Percentiles rank a stretch among this genome's conserved stretches.
Evolutionary conservation across 1,284 basidiomycete genomes (phyloP).

Genomic region (Trichosporon sp.): DNA sequence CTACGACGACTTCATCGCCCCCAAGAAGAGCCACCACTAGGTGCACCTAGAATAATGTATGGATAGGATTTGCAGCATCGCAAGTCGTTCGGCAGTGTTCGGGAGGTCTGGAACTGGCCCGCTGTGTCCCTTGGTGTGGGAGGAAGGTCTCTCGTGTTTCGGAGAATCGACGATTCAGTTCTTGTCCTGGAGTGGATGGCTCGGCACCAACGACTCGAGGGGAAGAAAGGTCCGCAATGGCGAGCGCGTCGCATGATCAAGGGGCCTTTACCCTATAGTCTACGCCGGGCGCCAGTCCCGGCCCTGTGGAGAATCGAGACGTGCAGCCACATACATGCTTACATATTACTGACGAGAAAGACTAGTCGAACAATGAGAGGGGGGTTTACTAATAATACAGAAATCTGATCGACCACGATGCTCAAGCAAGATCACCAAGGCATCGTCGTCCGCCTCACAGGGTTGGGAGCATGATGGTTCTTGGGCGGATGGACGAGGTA

Average conservation of each 20-base stretch:
- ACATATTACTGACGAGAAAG: not conserved
- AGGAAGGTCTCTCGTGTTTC: too few relatives aligned
- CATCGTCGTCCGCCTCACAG: slow-evolving; percentile 1
- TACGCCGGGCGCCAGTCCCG: too few relatives aligned
- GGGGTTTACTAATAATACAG: not conserved
- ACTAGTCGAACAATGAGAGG: not conserved
- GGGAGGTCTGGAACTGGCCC: too few relatives aligned
- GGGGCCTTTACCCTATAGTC: too few relatives aligned
- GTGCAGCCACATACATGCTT: slow-evolving; percentile 11
- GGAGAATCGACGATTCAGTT: too few relatives aligned
- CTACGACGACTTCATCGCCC: slow-evolving; percentile 65
- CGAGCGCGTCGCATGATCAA: too few relatives aligned
- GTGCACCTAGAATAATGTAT: slow-evolving; percentile 20
- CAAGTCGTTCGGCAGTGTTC: not conserved
- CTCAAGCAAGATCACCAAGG: not conserved
- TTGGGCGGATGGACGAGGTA: slow-evolving; percentile 28
- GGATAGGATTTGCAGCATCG: slow-evolving; percentile 22
- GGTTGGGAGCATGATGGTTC: not conserved
- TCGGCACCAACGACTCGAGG: too few relatives aligned
- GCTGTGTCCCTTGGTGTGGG: too few relatives aligned
- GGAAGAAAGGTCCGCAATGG: too few relatives aligned
- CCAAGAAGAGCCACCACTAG: slow-evolving; percentile 37
- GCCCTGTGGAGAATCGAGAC: not conserved
- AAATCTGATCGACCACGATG: not conserved
- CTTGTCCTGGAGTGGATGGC: too few relatives aligned